Evolutionary conservation across 2,329 filamentous ascomycete genomes (phyloP).

Genomic region (Diatrype stigma): DNA sequence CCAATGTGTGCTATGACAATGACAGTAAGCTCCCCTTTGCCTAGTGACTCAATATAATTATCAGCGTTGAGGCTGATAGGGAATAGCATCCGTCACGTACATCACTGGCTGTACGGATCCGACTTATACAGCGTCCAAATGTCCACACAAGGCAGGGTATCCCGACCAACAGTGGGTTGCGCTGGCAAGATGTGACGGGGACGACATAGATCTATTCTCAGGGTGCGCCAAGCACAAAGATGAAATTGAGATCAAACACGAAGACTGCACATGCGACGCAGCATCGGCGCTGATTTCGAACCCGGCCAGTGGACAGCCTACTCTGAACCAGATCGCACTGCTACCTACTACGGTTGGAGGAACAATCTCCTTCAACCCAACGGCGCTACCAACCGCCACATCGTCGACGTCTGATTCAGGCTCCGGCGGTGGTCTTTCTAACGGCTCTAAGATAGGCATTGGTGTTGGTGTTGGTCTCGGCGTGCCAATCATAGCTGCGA

Average conservation of each 20-base stretch:
- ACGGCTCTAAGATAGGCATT: slow-evolving; percentile 14
- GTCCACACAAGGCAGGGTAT: slow-evolving; percentile 19
- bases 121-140: slow-evolving; percentile 17
- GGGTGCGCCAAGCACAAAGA: slow-evolving; percentile 17
- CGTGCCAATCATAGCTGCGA: slow-evolving; percentile 10
- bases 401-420: slow-evolving; percentile 1
- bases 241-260: slow-evolving; percentile 15
- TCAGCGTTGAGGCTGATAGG: background rate
- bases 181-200: slow-evolving; percentile 20
- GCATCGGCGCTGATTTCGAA: slow-evolving; percentile 17
- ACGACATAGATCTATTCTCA: slow-evolving; percentile 19
- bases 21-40: slow-evolving; percentile 10
- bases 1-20: slow-evolving; percentile 19
- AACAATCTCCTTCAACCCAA: slow-evolving; percentile 22
- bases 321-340: slow-evolving; percentile 14
- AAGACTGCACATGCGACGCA: slow-evolving; percentile 20
- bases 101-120: slow-evolving; percentile 21
- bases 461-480: slow-evolving; percentile 19
- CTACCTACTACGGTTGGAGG: slow-evolving; percentile 20
- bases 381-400: slow-evolving; percentile 15
- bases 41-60: background rate
- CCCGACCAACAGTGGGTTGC: slow-evolving; percentile 21
- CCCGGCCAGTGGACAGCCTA: slow-evolving; percentile 15
- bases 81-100: slow-evolving; percentile 20
- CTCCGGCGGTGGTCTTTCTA: slow-evolving; percentile 8